These are phyloP conservation scores for Colletotrichum chrysophilum DNA, from an alignment of 2,329 filamentous ascomycete genomes.

Conservation along the genomic window DNA sequence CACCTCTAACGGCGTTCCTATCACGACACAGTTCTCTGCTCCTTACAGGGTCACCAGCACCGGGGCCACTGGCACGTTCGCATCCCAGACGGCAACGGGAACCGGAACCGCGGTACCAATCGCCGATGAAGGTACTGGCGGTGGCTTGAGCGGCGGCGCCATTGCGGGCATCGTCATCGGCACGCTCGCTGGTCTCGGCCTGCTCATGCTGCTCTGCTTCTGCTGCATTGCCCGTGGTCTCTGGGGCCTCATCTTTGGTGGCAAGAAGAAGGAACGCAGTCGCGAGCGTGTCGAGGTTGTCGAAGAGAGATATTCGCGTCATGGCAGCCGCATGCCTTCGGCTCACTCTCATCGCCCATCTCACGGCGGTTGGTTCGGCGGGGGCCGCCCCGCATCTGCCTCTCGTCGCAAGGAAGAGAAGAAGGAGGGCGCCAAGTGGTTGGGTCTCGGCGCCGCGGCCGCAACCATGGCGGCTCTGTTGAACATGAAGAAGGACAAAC, in stretches of 20 bases:
- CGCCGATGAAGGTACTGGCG: slow-evolving; percentile 35
- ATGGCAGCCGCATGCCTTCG: slow-evolving; percentile 45
- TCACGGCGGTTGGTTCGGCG: slow-evolving; percentile 61
- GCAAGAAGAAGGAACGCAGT: slow-evolving; percentile 50
- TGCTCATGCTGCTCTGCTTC: slow-evolving; percentile 75
- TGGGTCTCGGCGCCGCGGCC: slow-evolving; percentile 56
- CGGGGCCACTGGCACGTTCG: slow-evolving; percentile 56
- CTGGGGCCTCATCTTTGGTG: slow-evolving; percentile 69
- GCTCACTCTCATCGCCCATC: slow-evolving; percentile 54
- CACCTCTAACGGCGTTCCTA: slow-evolving; percentile 48
- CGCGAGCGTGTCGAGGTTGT: slow-evolving; percentile 63
- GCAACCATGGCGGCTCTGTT: slow-evolving; percentile 59
- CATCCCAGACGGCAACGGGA: slow-evolving; percentile 58
- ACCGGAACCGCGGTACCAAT: slow-evolving; percentile 52
- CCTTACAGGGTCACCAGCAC: slow-evolving; percentile 60
- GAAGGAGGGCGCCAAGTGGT: slow-evolving; percentile 56
- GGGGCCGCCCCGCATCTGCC: slow-evolving; percentile 45
- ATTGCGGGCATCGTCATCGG: slow-evolving; percentile 85
- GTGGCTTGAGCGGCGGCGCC: slow-evolving; percentile 69
- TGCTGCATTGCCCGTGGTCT: slow-evolving; percentile 72
- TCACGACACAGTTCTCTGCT: slow-evolving; percentile 61
- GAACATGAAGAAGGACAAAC: slow-evolving; percentile 56
- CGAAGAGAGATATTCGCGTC: slow-evolving; percentile 66
- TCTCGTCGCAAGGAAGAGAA: slow-evolving; percentile 50
- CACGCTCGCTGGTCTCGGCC: slow-evolving; percentile 67